phyloP scores from a whole-genome alignment of 176 grass and related monocot genomes.

The Thalia dealbata region DNA sequence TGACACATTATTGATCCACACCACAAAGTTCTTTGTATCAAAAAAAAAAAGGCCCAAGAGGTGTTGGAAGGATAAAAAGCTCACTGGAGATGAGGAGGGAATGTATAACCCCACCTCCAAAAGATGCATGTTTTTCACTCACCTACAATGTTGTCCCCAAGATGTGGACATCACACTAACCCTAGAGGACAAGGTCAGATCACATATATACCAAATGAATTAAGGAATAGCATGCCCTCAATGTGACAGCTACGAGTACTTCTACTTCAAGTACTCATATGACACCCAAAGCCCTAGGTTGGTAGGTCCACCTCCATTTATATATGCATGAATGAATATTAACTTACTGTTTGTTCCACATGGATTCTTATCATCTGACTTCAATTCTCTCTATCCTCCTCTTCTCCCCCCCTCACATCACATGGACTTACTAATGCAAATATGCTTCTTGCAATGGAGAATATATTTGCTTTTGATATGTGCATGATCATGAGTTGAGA shows the following conservation, averaged over 20 bases:
- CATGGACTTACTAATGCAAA: background rate
- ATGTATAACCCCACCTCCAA: background rate
- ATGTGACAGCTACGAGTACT: no score
- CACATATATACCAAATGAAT: background rate
- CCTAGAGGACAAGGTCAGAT: background rate
- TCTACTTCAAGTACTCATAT: no score
- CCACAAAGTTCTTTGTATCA: no score
- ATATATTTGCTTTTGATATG: no score
- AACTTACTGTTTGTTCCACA: background rate
- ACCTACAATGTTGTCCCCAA: background rate
- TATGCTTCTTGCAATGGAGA: no score
- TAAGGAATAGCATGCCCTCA: background rate
- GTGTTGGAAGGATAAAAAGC: background rate
- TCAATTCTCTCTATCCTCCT: background rate
- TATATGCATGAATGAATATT: background rate
- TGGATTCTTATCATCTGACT: background rate
- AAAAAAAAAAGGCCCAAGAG: no score
- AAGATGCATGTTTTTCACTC: background rate
- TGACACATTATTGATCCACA: no score
- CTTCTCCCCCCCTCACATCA: background rate
- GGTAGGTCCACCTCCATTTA: no score
- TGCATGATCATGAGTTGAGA: background rate
- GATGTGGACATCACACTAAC: constrained; percentile 2
- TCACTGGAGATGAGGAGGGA: background rate
- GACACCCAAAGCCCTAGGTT: no score